Evolutionary conservation across 2,329 filamentous ascomycete species (phyloP).

Genomic region (Trichoderma sp.): DNA sequence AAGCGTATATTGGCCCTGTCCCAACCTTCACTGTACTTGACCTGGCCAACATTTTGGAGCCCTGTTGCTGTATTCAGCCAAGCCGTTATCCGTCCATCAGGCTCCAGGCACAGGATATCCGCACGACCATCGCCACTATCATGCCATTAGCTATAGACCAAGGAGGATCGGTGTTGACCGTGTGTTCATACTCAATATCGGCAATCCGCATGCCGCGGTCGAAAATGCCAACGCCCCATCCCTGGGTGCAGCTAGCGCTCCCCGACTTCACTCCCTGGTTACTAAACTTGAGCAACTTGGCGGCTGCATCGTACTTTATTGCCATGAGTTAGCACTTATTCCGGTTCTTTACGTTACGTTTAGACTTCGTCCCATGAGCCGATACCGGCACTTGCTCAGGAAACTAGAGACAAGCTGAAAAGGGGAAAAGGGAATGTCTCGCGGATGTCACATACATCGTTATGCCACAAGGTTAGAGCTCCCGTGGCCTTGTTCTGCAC

Average conservation of each 20-base stretch:
- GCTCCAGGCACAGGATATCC: not conserved
- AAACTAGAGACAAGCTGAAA: too few relatives aligned
- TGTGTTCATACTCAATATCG: not conserved
- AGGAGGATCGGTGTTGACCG: not conserved
- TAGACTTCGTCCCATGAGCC: too few relatives aligned
- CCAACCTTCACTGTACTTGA: not conserved
- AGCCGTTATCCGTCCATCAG: not conserved
- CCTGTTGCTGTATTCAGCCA: not conserved
- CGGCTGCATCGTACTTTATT: not conserved
- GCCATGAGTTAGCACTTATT: not conserved
- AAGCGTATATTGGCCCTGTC: not conserved
- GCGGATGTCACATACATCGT: not conserved
- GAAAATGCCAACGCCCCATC: not conserved
- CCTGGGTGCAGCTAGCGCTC: not conserved
- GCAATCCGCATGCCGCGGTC: not conserved
- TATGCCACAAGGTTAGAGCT: not conserved
- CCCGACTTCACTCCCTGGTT: not conserved
- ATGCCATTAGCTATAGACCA: not conserved
- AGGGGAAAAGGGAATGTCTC: too few relatives aligned
- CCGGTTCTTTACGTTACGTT: slow-evolving; percentile 9
- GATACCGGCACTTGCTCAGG: too few relatives aligned
- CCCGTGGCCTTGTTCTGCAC: not conserved
- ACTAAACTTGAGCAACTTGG: not conserved
- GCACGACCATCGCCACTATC: not conserved
- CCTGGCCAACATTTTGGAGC: not conserved